phyloP scores from a whole-genome alignment of 208 protist genomes.

The Leishmania tarentolae region DNA sequence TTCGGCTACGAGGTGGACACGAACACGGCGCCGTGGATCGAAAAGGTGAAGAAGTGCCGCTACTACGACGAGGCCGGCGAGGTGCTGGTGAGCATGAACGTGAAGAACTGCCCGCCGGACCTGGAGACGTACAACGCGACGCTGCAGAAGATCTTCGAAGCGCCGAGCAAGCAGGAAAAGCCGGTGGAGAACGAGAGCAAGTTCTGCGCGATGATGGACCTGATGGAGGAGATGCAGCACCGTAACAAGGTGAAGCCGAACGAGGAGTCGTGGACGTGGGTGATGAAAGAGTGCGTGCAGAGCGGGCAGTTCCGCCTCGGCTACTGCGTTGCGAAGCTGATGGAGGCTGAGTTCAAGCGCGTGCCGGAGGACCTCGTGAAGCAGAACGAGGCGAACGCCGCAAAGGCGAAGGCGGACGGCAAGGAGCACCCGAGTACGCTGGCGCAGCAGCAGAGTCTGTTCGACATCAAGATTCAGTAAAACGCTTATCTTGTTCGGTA shows the following conservation, averaged over 20 bases:
- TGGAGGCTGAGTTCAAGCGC: slow-evolving; percentile 84
- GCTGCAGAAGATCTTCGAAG: slow-evolving; percentile 82
- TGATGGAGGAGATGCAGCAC: slow-evolving; percentile 90
- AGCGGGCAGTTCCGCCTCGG: slow-evolving; percentile 85
- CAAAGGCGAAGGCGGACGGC: slow-evolving; percentile 82
- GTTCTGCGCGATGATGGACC: slow-evolving; percentile 91
- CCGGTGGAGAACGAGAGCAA: slow-evolving; percentile 85
- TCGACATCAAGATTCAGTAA: slow-evolving; percentile 91
- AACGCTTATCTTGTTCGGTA: too few species aligned
- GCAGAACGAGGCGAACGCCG: slow-evolving; percentile 81
- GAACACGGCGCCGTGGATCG: slow-evolving; percentile 84
- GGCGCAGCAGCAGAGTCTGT: slow-evolving; percentile 67
- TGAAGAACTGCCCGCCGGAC: slow-evolving; percentile 90
- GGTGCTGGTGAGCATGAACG: slow-evolving; percentile 89
- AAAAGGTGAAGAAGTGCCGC: slow-evolving; percentile 81
- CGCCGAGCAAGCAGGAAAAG: slow-evolving; percentile 66
- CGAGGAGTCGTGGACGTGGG: slow-evolving; percentile 86
- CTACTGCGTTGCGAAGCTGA: slow-evolving; percentile 75
- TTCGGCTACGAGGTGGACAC: slow-evolving; percentile 90
- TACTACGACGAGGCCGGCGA: slow-evolving; percentile 91
- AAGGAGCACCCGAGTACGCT: slow-evolving; percentile 83
- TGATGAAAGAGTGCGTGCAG: slow-evolving; percentile 85
- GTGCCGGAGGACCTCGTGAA: slow-evolving; percentile 74
- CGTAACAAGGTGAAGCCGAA: slow-evolving; percentile 89
- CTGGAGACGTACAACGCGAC: slow-evolving; percentile 88